These are phyloP conservation scores for Scedosporium apiospermum DNA, from an alignment of 2,329 filamentous ascomycete genomes.

Conservation along the genomic window DNA sequence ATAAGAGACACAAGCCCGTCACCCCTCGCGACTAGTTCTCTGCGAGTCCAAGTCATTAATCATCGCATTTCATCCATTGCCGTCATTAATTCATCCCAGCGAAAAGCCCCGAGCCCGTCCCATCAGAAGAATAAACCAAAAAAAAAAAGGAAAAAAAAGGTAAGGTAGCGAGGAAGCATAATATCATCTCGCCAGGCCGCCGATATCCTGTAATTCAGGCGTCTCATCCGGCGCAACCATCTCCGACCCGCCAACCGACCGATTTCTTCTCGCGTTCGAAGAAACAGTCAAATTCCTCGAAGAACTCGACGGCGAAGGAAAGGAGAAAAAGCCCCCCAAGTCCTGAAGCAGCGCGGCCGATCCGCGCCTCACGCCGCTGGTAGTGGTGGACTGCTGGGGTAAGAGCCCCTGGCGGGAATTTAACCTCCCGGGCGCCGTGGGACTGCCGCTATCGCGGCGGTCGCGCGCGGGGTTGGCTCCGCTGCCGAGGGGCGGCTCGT, in stretches of 20 bases:
- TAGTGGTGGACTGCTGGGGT: slow-evolving; percentile 30
- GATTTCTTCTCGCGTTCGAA: neutral
- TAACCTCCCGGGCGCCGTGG: slow-evolving; percentile 19
- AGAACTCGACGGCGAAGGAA: neutral
- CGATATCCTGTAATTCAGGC: slow-evolving; percentile 3
- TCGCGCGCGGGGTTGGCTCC: slow-evolving; percentile 20
- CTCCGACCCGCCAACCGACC: neutral
- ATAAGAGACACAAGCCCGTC: neutral
- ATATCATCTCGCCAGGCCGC: neutral
- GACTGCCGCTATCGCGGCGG: slow-evolving; percentile 18
- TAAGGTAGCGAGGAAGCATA: neutral
- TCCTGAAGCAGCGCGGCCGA: slow-evolving; percentile 51
- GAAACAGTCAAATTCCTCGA: neutral
- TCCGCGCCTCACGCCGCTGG: slow-evolving; percentile 38
- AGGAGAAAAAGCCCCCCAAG: slow-evolving; percentile 35
- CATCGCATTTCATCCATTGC: neutral
- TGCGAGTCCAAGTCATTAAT: neutral
- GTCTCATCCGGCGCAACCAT: neutral
- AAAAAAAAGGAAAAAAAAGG: neutral
- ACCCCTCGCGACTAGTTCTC: neutral
- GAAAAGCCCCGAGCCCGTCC: neutral
- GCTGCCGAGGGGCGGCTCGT: slow-evolving; percentile 23
- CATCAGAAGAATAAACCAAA: neutral
- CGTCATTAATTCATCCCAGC: neutral
- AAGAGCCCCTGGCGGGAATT: slow-evolving; percentile 17